phyloP scores from a whole-genome alignment of 768 basidiomycete species.

The Termitomyces eurrhizus region DNA sequence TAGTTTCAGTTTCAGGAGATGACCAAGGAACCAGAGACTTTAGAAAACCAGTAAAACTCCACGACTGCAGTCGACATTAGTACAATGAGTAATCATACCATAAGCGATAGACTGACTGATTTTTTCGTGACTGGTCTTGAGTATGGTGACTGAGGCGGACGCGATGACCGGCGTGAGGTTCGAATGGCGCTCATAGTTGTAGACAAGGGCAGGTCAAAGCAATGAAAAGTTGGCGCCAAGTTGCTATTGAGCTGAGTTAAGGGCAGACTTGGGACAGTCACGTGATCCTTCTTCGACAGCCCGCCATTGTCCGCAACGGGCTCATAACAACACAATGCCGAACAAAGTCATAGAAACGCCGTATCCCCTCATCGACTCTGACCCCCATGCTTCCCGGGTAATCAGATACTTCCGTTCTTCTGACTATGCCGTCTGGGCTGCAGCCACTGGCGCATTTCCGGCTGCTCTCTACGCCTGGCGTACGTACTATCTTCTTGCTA shows the following conservation, averaged over 20 bases:
- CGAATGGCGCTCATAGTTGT: constrained; percentile 56
- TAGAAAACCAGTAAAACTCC: constrained; percentile 50
- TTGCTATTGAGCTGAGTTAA: constrained; percentile 18
- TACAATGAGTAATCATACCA: constrained; percentile 1
- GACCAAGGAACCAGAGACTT: constrained; percentile 46
- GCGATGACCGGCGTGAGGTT: constrained; percentile 31
- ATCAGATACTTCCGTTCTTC: constrained; percentile 83
- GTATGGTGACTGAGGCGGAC: constrained; percentile 52
- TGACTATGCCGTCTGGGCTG: constrained; percentile 86
- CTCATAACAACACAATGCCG: constrained; percentile 36
- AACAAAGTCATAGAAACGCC: constrained; percentile 51
- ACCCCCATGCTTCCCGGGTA: constrained; percentile 87
- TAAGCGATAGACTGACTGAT: constrained; percentile 34
- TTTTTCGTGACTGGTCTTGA: constrained; percentile 40
- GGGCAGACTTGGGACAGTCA: constrained; percentile 30
- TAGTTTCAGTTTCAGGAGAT: constrained; percentile 13
- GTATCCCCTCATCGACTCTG: constrained; percentile 90
- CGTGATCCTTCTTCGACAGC: constrained; percentile 20
- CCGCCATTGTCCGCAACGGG: constrained; percentile 29
- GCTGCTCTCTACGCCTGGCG: constrained; percentile 79
- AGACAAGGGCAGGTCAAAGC: constrained; percentile 5
- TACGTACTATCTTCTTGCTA: constrained; percentile 32
- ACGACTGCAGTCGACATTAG: constrained; percentile 28
- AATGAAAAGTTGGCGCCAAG: constrained; percentile 7
- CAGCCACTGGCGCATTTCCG: constrained; percentile 77